phyloP scores from a whole-genome alignment of 1,284 basidiomycete species.

The Ganoderma sp. region DNA sequence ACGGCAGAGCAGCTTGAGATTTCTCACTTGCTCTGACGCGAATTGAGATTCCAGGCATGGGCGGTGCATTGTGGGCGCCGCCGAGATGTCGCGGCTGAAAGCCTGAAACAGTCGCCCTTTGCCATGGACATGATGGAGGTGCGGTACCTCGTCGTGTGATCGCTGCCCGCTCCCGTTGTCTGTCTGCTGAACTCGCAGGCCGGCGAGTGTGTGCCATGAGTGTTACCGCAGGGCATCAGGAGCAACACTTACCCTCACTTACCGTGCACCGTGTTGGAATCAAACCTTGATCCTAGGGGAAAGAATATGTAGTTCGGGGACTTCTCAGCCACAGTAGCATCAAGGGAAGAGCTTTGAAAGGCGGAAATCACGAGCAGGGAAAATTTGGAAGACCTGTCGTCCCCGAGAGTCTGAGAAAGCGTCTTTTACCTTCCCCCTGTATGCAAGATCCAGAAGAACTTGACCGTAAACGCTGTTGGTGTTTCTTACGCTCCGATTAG shows the following conservation, averaged over 20 bases:
- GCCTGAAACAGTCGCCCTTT: neutral
- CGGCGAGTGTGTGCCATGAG: neutral
- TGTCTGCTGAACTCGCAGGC: neutral
- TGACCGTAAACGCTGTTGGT: neutral
- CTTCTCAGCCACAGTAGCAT: neutral
- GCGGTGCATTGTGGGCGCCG: neutral
- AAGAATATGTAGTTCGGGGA: too few species aligned
- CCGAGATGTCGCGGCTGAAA: neutral
- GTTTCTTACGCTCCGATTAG: neutral
- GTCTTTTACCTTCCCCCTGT: neutral
- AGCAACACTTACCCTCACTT: neutral
- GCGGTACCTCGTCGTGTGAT: too few species aligned
- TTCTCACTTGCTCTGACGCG: neutral
- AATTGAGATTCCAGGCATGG: neutral
- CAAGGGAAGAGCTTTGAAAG: neutral
- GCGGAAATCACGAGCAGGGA: neutral
- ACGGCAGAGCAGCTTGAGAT: neutral
- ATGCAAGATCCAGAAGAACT: neutral
- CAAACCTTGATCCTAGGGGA: neutral
- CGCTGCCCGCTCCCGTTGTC: neutral
- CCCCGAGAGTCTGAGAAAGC: neutral
- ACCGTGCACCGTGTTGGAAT: neutral
- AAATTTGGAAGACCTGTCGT: neutral
- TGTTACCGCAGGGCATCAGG: neutral
- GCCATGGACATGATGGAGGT: neutral